phyloP scores from a whole-genome alignment of 2,329 filamentous ascomycete species.

The Diaporthe vaccinii region DNA sequence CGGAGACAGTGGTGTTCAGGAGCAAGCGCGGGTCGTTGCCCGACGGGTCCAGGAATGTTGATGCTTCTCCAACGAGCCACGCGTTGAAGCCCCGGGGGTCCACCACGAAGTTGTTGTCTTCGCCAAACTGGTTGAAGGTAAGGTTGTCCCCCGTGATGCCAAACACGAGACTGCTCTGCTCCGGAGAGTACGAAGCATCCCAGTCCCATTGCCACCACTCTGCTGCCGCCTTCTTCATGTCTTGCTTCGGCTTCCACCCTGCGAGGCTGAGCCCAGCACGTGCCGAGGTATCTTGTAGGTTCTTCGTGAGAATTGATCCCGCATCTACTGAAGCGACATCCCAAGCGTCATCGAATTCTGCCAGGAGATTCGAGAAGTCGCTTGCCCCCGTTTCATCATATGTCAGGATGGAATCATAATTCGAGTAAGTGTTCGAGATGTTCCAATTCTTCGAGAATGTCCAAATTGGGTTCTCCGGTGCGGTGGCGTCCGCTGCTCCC shows the following conservation, averaged over 20 bases:
- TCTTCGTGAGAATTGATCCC: constrained; percentile 68
- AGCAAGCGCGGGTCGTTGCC: constrained; percentile 68
- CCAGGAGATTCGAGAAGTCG: constrained; percentile 65
- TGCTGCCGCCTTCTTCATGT: constrained; percentile 69
- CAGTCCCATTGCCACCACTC: constrained; percentile 73
- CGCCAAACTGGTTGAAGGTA: constrained; percentile 73
- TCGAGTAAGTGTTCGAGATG: constrained; percentile 68
- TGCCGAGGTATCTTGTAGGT: constrained; percentile 72
- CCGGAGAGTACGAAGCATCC: constrained; percentile 70
- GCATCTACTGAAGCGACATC: constrained; percentile 63
- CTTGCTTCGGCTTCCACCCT: constrained; percentile 71
- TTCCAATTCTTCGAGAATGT: constrained; percentile 71
- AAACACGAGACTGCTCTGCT: constrained; percentile 68
- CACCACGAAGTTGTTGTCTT: constrained; percentile 71
- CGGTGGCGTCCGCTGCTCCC: constrained; percentile 46
- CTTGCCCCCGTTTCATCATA: constrained; percentile 70
- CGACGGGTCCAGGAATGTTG: constrained; percentile 63
- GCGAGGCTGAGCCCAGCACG: constrained; percentile 70
- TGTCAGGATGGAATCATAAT: constrained; percentile 70
- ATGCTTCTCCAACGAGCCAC: constrained; percentile 69
- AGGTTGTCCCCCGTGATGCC: constrained; percentile 70
- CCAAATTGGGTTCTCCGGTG: constrained; percentile 73
- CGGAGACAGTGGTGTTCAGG: constrained; percentile 69
- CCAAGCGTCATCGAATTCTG: constrained; percentile 63
- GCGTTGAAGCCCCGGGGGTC: constrained; percentile 73